phyloP scores from a whole-genome alignment of 257 asterid species.

The Solanum stenotomum region DNA sequence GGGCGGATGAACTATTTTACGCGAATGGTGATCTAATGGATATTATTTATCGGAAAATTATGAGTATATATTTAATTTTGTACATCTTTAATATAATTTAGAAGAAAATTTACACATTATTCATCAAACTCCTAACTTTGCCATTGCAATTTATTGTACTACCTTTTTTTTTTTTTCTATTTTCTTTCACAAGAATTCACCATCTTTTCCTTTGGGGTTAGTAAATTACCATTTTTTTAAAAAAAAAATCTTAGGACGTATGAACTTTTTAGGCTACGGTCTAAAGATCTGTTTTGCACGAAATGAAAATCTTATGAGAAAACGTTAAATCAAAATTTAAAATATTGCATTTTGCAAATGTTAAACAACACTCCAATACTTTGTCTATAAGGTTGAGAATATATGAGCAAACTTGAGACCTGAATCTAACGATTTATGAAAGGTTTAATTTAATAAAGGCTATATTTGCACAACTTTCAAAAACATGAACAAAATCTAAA shows the following conservation, averaged over 20 bases:
- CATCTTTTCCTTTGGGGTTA: too few relatives aligned
- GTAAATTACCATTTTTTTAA: neutral
- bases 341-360: neutral
- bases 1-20: too few relatives aligned
- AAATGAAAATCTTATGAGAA: neutral
- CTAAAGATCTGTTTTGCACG: too few relatives aligned
- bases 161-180: too few relatives aligned
- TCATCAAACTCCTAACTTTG: fast-evolving
- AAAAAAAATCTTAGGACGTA: too few relatives aligned
- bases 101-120: neutral
- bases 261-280: neutral
- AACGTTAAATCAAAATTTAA: neutral
- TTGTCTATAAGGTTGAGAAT: neutral
- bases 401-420: neutral
- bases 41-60: too few relatives aligned
- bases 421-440: neutral
- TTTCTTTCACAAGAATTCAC: too few relatives aligned
- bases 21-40: neutral
- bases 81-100: too few relatives aligned
- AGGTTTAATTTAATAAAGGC: neutral
- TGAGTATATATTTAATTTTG: too few relatives aligned
- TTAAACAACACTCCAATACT: neutral
- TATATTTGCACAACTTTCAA: neutral
- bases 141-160: too few relatives aligned
- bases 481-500: neutral